A percentile compares a stretch with the other conserved stretches of the same genome.
Evolutionary conservation across 345 rosid species (phyloP).

Genomic region (Populus euphratica): DNA sequence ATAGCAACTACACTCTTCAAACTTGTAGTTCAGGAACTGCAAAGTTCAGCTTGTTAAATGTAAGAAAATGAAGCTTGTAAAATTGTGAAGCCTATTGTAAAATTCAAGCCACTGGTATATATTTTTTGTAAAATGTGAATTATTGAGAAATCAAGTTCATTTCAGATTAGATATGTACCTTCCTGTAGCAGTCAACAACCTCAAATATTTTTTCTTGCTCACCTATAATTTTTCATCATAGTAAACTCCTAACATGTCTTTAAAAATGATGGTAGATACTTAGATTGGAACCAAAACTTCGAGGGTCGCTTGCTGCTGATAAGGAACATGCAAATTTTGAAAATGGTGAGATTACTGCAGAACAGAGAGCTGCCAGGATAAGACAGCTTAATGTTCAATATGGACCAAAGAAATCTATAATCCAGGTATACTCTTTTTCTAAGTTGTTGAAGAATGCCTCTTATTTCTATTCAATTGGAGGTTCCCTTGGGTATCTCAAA

Average conservation of each 20-base stretch:
- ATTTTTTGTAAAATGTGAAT: too few relatives aligned
- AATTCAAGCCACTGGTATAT: too few relatives aligned
- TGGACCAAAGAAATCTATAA: slow-evolving; percentile 47
- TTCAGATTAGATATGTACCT: too few relatives aligned
- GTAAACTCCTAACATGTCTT: background rate
- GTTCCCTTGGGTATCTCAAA: too few relatives aligned
- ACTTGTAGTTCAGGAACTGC: too few relatives aligned
- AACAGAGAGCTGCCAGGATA: slow-evolving; percentile 16
- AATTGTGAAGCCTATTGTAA: too few relatives aligned
- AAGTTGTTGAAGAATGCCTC: background rate
- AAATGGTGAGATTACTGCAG: slow-evolving; percentile 30
- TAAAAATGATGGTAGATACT: slow-evolving; percentile 40
- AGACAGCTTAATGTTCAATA: slow-evolving; percentile 24
- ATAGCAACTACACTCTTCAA: too few relatives aligned
- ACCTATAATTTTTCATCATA: background rate
- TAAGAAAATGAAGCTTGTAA: too few relatives aligned
- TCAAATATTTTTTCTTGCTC: background rate
- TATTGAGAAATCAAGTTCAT: too few relatives aligned
- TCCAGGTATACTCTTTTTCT: slow-evolving; percentile 35
- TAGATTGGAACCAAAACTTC: slow-evolving; percentile 67
- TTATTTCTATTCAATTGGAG: too few relatives aligned
- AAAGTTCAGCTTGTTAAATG: too few relatives aligned
- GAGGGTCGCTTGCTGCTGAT: slow-evolving; percentile 22
- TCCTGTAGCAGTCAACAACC: too few relatives aligned
- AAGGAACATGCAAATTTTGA: slow-evolving; percentile 29